phyloP scores from a whole-genome alignment of 2,329 filamentous ascomycete genomes.

The Ceratocystis cubensis region DNA sequence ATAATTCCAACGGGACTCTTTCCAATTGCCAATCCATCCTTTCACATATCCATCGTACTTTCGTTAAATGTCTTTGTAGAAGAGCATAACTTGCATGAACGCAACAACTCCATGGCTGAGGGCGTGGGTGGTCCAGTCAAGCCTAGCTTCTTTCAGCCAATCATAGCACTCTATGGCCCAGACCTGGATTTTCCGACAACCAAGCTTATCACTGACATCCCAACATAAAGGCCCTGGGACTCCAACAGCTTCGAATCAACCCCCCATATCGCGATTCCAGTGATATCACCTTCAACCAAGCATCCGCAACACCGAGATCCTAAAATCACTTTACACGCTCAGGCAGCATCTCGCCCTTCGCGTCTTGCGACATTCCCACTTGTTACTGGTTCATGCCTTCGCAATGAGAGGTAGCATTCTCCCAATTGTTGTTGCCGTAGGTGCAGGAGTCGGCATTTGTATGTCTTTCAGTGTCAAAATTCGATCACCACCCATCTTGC shows the following conservation, averaged over 20 bases:
- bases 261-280: no score
- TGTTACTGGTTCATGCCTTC: background rate
- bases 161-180: background rate
- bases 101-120: background rate
- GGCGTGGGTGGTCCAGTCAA: background rate
- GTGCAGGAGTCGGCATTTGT: slow-evolving; percentile 20
- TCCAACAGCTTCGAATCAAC: background rate
- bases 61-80: no score
- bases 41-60: no score
- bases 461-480: background rate
- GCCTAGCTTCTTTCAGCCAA: background rate
- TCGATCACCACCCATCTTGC: background rate
- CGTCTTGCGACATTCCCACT: background rate
- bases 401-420: slow-evolving; percentile 19
- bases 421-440: slow-evolving; percentile 18
- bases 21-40: no score
- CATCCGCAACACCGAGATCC: no score
- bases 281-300: no score
- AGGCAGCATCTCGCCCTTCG: background rate
- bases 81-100: background rate
- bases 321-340: no score
- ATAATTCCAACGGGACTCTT: no score
- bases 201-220: background rate
- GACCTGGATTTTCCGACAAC: background rate
- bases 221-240: background rate